Evolutionary conservation across 495 filamentous ascomycete genomes (phyloP), one percentile per base, ranked within the genome.

Genomic region (Haplographium delicatum): DNA sequence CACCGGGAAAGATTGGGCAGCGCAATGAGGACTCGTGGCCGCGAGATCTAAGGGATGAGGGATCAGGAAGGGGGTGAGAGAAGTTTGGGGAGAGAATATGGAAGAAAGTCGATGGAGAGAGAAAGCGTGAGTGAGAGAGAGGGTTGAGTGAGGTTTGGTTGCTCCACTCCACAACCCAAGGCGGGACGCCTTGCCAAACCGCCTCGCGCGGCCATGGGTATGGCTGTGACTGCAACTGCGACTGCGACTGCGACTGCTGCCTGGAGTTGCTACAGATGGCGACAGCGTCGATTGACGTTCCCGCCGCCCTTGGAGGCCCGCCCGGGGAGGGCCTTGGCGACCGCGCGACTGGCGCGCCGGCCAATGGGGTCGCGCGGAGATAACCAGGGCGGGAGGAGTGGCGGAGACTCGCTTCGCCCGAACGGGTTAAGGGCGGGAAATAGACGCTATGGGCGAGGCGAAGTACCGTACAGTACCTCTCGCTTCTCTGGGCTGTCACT

Each of bases 1-100:
- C 19, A 43, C 18, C 30, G 20, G 22, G 41, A 25, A 33, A 48
- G 25, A 47, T 50, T 31, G 30, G 53, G 47, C 46, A 45, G 50
- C 53, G 53, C 53, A 33, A 20, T 22, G 39, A 2, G 26, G 25
- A 23, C 25, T 40, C 38, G 37, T 48, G 37, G 39, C 39, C 3
- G 39, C 13, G 15, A 19, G 13, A 9, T 23, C 8, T 8, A 43
- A 43, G 39, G 40, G 9, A 56, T 28, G 18, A 18, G 35, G 38
- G 20, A 25, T 43, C 18, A 30, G 20, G 28, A 33, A 27, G 27
- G 16, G 39, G 27, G 52, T 15, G 31, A 27, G 22, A 31, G 10
- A 34, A 5, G 23, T 3, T 33, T 4, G 16, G 31, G 5, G 31
- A 4, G 19, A 35, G 23, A n/a, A 16, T 33, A 4, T n/a, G n/a